These are phyloP conservation scores for Clonostachys solani DNA, from an alignment of 2,329 filamentous ascomycete genomes.

Conservation along the genomic window DNA sequence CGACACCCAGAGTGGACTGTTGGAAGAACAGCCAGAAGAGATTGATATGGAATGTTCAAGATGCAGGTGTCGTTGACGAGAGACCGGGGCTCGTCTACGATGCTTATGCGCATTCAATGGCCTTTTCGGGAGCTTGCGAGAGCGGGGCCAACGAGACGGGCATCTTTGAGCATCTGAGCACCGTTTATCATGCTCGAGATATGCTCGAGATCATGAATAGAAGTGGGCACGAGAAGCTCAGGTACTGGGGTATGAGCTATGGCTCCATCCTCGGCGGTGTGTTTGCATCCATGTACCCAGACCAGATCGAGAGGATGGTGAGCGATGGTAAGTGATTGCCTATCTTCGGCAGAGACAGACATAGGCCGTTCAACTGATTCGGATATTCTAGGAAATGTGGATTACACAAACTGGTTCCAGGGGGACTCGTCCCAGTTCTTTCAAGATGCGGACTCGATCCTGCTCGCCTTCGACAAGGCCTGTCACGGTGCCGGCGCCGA, in stretches of 20 bases:
- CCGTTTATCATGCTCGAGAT: slow-evolving; percentile 38
- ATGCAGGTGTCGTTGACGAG: slow-evolving; percentile 38
- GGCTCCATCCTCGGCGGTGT: slow-evolving; percentile 47
- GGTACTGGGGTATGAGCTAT: slow-evolving; percentile 53
- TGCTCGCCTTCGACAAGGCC: slow-evolving; percentile 46
- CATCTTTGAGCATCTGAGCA: slow-evolving; percentile 35
- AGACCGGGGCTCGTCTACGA: slow-evolving; percentile 40
- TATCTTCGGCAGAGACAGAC: neutral
- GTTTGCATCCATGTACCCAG: slow-evolving; percentile 47
- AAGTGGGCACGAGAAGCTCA: slow-evolving; percentile 33
- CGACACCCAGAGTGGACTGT: slow-evolving; percentile 45
- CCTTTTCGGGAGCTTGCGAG: slow-evolving; percentile 38
- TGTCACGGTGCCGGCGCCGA: slow-evolving; percentile 48
- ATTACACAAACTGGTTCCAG: slow-evolving; percentile 50
- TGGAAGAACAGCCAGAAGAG: slow-evolving; percentile 37
- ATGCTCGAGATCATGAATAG: slow-evolving; percentile 40
- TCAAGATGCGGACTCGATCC: slow-evolving; percentile 48
- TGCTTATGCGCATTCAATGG: slow-evolving; percentile 33
- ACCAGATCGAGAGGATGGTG: slow-evolving; percentile 43
- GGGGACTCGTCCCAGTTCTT: slow-evolving; percentile 40
- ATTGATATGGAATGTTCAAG: slow-evolving; percentile 36
- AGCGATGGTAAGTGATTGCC: slow-evolving; percentile 35
- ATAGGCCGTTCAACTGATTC: slow-evolving; percentile 1
- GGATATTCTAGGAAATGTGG: slow-evolving; percentile 31
- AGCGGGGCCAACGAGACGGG: slow-evolving; percentile 23